Evolutionary conservation across 2,329 filamentous ascomycete genomes (phyloP).

Genomic region (Acephala macrosclerotiorum): DNA sequence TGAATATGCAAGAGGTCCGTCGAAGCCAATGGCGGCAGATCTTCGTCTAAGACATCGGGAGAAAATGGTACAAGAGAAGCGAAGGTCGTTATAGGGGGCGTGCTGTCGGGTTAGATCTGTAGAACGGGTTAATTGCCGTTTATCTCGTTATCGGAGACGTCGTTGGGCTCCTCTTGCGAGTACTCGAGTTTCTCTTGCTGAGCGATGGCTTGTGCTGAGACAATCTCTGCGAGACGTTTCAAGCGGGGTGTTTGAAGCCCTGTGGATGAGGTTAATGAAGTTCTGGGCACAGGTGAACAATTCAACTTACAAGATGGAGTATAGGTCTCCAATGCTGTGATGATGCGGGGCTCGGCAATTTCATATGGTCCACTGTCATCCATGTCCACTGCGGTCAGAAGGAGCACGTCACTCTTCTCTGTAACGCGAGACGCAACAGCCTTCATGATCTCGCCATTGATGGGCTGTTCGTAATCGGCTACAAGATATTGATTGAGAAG

Average conservation of each 20-base stretch:
- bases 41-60: slow-evolving; percentile 32
- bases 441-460: slow-evolving; percentile 99
- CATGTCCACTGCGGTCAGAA: slow-evolving; percentile 96
- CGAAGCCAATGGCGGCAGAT: slow-evolving; percentile 35
- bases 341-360: slow-evolving; percentile 94
- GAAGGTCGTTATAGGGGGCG: slow-evolving; percentile 33
- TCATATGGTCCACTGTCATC: slow-evolving; percentile 98
- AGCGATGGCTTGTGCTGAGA: slow-evolving; percentile 93
- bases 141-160: slow-evolving; percentile 48
- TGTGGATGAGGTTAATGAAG: slow-evolving; percentile 50
- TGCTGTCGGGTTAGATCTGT: slow-evolving; percentile 7
- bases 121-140: slow-evolving; percentile 38
- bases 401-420: slow-evolving; percentile 95
- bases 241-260: slow-evolving; percentile 95
- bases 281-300: slow-evolving; percentile 2
- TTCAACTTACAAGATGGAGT: slow-evolving; percentile 87
- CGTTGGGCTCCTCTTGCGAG: slow-evolving; percentile 54
- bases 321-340: slow-evolving; percentile 96
- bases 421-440: slow-evolving; percentile 96
- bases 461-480: slow-evolving; percentile 98
- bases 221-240: slow-evolving; percentile 97
- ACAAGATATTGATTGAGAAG: slow-evolving; percentile 98
- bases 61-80: slow-evolving; percentile 45
- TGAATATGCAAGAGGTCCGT: slow-evolving; percentile 42
- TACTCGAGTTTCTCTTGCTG: slow-evolving; percentile 88